phyloP scores from a whole-genome alignment of 2,329 filamentous ascomycete species.

The Aspergillus sp. region DNA sequence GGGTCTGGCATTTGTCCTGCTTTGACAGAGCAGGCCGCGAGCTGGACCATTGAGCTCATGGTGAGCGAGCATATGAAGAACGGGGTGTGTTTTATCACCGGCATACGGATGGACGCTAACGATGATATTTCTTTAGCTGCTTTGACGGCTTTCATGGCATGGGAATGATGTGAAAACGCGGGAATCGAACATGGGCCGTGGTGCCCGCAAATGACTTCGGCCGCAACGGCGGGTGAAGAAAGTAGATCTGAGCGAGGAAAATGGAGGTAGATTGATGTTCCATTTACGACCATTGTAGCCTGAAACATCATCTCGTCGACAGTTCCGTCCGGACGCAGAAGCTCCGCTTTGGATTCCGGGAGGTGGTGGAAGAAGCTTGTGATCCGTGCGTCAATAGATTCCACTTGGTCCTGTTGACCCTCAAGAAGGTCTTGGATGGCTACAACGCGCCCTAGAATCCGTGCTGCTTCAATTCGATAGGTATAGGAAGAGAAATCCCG shows the following conservation, averaged over 20 bases:
- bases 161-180: slow-evolving; percentile 46
- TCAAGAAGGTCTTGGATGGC: slow-evolving; percentile 38
- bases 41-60: slow-evolving; percentile 75
- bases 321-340: slow-evolving; percentile 67
- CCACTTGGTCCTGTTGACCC: slow-evolving; percentile 55
- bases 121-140: slow-evolving; percentile 77
- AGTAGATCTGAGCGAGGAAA: slow-evolving; percentile 73
- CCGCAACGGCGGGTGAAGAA: slow-evolving; percentile 51
- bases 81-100: slow-evolving; percentile 72
- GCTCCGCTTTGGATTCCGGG: slow-evolving; percentile 68
- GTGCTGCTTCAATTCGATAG: slow-evolving; percentile 78
- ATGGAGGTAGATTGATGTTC: slow-evolving; percentile 69
- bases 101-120: slow-evolving; percentile 60
- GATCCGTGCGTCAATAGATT: slow-evolving; percentile 58
- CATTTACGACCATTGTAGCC: slow-evolving; percentile 73
- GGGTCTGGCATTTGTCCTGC: slow-evolving; percentile 59
- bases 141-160: slow-evolving; percentile 77
- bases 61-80: slow-evolving; percentile 82
- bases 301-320: slow-evolving; percentile 92
- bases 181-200: slow-evolving; percentile 39
- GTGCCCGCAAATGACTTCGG: slow-evolving; percentile 50
- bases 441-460: slow-evolving; percentile 76
- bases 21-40: slow-evolving; percentile 71
- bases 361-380: slow-evolving; percentile 79
- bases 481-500: slow-evolving; percentile 76